Base-by-base conservation (phyloP, 208 protist genomes). In the Spongospora subterranea region DNA sequence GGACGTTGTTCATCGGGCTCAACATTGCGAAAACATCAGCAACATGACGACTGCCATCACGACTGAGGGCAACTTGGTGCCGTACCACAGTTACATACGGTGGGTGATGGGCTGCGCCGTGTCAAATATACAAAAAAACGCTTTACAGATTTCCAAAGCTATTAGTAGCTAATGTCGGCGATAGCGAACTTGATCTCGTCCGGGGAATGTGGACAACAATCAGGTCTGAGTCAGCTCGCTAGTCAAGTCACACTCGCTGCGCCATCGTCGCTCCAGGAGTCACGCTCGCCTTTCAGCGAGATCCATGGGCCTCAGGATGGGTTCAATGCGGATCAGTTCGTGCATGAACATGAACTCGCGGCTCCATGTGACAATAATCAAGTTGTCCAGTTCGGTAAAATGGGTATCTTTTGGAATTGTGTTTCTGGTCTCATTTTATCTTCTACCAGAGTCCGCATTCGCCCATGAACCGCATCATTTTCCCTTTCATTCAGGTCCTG, bases 151-250 rank as follows among this genome's bases (percentile, higher is more conserved):
- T n/a, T n/a, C n/a, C n/a, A n/a, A n/a, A n/a, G 50, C 50, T 60
- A 60, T 29, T 24, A 60, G 24, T 6, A 6, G 71, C 11, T 82
- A 6, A 82, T 43, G 71, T 45, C 40, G 17, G n/a, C 71, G 71
- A 45, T 82, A 6, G 17, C 17, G 6, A 13, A 82, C 13, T 43
- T 82, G n/a, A n/a, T n/a, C 6, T 82, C 71, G 71, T 82, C 71
- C 13, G 71, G 71, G 17, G 71, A 82, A 43, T 82, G 71, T 43
- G 71, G 71, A 35, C 71, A 82, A 43, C 71, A n/a, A 39, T 82
- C 71, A 20, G 71, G 17, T 6, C 35, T 82, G 13, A n/a, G 71
- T 13, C n/a, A 6, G 17, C 71, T 82, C 17, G 71, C 71, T 17
- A 6, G 13, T 6, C 71, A 82, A 20, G 71, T 82, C 17, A 43